These are phyloP conservation scores for Saccharomycopsis sp. DNA, from an alignment of 805 yeast species.

Conservation along the genomic window DNA sequence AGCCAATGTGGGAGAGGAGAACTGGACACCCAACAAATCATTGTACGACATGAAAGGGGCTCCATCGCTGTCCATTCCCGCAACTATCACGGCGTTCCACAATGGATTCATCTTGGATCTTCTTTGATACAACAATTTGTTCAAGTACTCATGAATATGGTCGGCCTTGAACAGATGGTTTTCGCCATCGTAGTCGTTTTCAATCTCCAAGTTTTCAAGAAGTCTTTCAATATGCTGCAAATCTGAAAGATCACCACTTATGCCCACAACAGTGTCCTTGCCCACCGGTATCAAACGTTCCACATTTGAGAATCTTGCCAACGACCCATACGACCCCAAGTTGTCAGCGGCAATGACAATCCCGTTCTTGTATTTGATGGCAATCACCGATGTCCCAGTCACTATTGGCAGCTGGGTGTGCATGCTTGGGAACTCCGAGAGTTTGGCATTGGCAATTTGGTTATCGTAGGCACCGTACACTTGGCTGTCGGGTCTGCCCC, in stretches of 20 bases:
- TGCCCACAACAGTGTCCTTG: constrained; percentile 76
- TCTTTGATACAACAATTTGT: constrained; percentile 76
- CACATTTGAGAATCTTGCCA: constrained; percentile 74
- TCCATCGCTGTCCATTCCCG: constrained; percentile 67
- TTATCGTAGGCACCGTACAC: constrained; percentile 76
- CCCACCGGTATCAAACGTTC: constrained; percentile 86
- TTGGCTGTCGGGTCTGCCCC: constrained; percentile 91
- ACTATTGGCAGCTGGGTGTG: constrained; percentile 92
- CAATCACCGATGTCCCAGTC: constrained; percentile 93
- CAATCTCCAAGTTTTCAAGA: constrained; percentile 69
- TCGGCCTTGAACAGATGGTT: constrained; percentile 56
- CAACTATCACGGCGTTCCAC: constrained; percentile 91
- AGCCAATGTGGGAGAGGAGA: constrained; percentile 79
- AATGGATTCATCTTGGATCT: constrained; percentile 91
- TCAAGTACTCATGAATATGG: constrained; percentile 79
- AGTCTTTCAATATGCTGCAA: constrained; percentile 72
- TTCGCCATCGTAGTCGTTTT: constrained; percentile 66
- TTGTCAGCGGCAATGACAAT: constrained; percentile 93
- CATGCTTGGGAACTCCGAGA: constrained; percentile 52
- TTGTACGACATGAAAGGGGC: constrained; percentile 77
- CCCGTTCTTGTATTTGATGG: constrained; percentile 84
- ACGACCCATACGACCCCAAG: constrained; percentile 86
- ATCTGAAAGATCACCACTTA: constrained; percentile 92
- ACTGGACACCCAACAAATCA: constrained; percentile 86
- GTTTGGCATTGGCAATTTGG: constrained; percentile 56